Base-by-base conservation (phyloP, 495 filamentous ascomycete species). In the Jackrogersella multiformis region DNA sequence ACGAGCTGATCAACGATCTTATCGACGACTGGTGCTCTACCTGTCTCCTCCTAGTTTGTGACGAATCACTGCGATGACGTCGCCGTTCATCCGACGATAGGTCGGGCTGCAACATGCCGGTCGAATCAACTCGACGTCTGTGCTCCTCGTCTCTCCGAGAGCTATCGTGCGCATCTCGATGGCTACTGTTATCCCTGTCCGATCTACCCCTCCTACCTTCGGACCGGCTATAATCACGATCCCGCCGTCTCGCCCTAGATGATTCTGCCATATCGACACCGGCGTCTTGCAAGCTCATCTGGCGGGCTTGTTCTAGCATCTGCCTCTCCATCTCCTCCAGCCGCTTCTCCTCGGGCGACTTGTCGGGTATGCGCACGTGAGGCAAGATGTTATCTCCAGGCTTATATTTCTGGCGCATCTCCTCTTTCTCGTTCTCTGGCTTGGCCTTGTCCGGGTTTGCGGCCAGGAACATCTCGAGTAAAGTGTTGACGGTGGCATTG, bases 21-120 rank as follows among this genome's bases (percentile, higher is more conserved):
- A 97, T 80, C 62, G 92, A 95, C 0, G 89, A 87, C 77, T 97
- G 93, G 66, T 97, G 93, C 73, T 92, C 91, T 48, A 97, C 80
- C 36, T 86, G 88, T 58, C 90, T 74, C 41, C 75, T 77, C 53
- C 70, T 70, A 24, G 64, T 67, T 30, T 65, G 70, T 2, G 75
- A 68, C 21, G 75, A 74, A 53, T 79, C 76, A 65, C 74, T 73
- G 41, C 79, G 67, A 51, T 71, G 69, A 34, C 77, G 73, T 49
- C 77, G 74, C 60, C 75, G 69, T 23, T 78, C 76, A 4, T 77
- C 76, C 0, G 62, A 66, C 18, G 53, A 20, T n/a, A 48, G 16
- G 13, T 76, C 76, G 13, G 76, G 73, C 30, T 70, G 67, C 32
- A 77, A 60, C 66, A 68, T 68, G 10, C 64, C 69, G 15, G 59